Percentiles rank a stretch among this genome's conserved stretches.
These are phyloP conservation scores for Zygotorulaspora chibaensis DNA, from an alignment of 805 yeast genomes.

Conservation along the genomic window DNA sequence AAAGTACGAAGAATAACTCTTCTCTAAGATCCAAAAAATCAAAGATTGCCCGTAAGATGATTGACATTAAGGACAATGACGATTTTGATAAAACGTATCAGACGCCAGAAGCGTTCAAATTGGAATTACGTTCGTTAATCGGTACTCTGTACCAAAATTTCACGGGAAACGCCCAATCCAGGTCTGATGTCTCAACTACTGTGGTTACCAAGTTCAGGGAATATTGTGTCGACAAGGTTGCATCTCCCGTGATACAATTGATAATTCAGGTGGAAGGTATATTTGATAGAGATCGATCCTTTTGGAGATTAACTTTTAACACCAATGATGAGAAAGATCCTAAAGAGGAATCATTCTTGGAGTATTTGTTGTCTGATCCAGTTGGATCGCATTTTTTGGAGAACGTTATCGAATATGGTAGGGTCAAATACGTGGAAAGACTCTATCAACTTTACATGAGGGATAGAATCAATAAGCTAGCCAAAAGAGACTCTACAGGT, in stretches of 20 bases:
- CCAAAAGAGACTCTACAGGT: slow-evolving; percentile 80
- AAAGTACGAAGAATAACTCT: slow-evolving; percentile 62
- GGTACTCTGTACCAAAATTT: slow-evolving; percentile 37
- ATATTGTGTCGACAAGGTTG: slow-evolving; percentile 69
- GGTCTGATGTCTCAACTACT: slow-evolving; percentile 28
- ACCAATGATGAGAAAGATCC: slow-evolving; percentile 49
- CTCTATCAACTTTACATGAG: slow-evolving; percentile 67
- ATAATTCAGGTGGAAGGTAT: slow-evolving; percentile 76
- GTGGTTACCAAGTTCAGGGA: slow-evolving; percentile 57
- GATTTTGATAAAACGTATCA: slow-evolving; percentile 64
- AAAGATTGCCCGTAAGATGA: slow-evolving; percentile 89
- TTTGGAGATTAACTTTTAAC: slow-evolving; percentile 63
- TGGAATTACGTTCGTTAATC: slow-evolving; percentile 50
- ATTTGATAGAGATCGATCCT: slow-evolving; percentile 64
- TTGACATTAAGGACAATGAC: slow-evolving; percentile 74
- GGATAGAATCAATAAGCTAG: slow-evolving; percentile 66
- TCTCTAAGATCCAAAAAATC: slow-evolving; percentile 78
- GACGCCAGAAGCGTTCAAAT: slow-evolving; percentile 65
- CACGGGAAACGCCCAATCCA: slow-evolving; percentile 27
- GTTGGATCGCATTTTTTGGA: slow-evolving; percentile 94
- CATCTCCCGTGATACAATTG: slow-evolving; percentile 84
- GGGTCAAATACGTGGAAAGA: slow-evolving; percentile 66
- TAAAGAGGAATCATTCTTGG: slow-evolving; percentile 75
- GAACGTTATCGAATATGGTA: slow-evolving; percentile 58
- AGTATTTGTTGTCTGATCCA: slow-evolving; percentile 75